Percentiles rank a stretch among this genome's conserved stretches.
Conservation (phyloP, 116 monocot species). For the Cymodocea nodosa region DNA sequence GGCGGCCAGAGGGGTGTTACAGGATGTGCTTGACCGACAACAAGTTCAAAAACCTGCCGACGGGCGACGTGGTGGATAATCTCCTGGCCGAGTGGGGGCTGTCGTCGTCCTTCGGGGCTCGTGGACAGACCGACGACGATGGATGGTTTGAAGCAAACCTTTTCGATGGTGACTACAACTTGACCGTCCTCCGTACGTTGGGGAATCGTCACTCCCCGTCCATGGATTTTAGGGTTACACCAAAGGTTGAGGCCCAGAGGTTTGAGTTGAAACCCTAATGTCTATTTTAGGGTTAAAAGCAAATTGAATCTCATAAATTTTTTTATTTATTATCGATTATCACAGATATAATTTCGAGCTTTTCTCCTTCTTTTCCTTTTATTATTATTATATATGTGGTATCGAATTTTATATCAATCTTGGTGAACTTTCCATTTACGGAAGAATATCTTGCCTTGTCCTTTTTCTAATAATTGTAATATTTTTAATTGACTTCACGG, state of each 20-base stretch:
- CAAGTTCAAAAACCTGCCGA: slow-evolving; percentile 13
- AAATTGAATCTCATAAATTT: too few species aligned
- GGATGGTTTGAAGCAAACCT: slow-evolving; percentile 42
- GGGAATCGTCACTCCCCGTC: not conserved
- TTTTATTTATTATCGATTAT: too few species aligned
- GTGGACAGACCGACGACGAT: slow-evolving; percentile 1
- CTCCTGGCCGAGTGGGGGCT: slow-evolving; percentile 14
- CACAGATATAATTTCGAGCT: too few species aligned
- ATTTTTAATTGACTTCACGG: too few species aligned
- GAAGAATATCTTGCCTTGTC: too few species aligned
- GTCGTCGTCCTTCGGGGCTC: not conserved
- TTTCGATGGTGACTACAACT: slow-evolving; percentile 54
- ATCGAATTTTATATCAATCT: too few species aligned
- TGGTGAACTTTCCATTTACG: too few species aligned
- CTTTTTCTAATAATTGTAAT: too few species aligned
- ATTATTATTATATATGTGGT: too few species aligned
- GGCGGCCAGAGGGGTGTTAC: slow-evolving; percentile 16
- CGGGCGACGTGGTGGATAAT: slow-evolving; percentile 15
- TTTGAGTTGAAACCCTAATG: too few species aligned
- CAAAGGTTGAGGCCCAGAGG: not conserved
- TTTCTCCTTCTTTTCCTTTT: too few species aligned
- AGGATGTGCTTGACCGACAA: slow-evolving; percentile 18
- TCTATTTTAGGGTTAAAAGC: too few species aligned
- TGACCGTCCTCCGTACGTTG: slow-evolving; percentile 28
- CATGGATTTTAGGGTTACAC: not conserved